Conservation (phyloP, 441 rosid genomes). For the Pelargonium australe region DNA sequence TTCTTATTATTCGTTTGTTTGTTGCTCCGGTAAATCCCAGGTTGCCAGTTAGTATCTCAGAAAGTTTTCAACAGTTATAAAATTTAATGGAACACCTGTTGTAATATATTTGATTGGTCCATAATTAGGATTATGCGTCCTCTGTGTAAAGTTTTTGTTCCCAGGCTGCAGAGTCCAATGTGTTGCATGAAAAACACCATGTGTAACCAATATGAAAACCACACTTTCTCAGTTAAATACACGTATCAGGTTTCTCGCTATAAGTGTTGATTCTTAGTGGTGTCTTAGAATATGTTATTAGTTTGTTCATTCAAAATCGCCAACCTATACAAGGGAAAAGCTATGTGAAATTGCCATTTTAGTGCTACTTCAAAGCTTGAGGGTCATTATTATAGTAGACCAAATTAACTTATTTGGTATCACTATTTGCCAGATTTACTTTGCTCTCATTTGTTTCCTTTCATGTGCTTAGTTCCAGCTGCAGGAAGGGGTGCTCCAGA, state of each 20-base stretch:
- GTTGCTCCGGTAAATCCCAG: neutral
- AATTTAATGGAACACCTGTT: neutral
- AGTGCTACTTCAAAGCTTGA: neutral
- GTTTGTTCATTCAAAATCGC: neutral
- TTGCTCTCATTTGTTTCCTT: conserved; percentile 8
- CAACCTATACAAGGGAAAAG: neutral
- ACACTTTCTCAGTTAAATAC: neutral
- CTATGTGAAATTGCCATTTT: neutral
- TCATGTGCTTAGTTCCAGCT: conserved; percentile 34
- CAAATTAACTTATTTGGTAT: conserved; percentile 5
- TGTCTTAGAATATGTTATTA: neutral
- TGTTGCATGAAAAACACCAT: neutral
- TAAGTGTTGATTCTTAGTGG: neutral
- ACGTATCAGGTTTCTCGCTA: neutral
- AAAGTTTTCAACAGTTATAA: neutral
- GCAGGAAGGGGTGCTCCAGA: conserved; percentile 56
- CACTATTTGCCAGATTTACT: conserved; percentile 15
- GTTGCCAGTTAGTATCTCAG: neutral
- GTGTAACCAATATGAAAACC: neutral
- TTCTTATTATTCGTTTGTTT: neutral
- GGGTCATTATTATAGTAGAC: neutral
- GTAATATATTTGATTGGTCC: neutral
- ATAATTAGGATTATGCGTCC: neutral
- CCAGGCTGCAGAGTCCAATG: neutral
- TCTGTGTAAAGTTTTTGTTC: neutral